A percentile compares a stretch with the other conserved stretches of the same genome.
These are phyloP conservation scores for Malus asiatica DNA, from an alignment of 306 rosid genomes.

Conservation along the genomic window DNA sequence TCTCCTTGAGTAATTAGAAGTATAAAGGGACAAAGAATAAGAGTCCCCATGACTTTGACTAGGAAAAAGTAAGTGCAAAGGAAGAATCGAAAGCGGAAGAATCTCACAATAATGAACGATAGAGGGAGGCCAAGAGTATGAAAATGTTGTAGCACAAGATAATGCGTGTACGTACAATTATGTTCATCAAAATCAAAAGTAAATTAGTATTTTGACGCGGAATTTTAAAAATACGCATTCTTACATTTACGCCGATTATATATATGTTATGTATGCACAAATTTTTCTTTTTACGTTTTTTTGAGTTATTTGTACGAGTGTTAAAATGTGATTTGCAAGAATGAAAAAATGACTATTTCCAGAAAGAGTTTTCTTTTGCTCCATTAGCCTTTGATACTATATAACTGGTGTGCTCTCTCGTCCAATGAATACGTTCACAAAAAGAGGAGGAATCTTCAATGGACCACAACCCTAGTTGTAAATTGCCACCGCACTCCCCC, in stretches of 20 bases:
- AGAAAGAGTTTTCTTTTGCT: background rate
- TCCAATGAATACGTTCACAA: conserved; percentile 5
- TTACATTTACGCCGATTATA: no score
- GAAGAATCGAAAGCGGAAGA: background rate
- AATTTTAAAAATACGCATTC: no score
- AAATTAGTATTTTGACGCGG: background rate
- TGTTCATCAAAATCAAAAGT: background rate
- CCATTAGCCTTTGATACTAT: background rate
- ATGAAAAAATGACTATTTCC: background rate
- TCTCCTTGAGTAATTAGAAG: background rate
- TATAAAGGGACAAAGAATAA: background rate
- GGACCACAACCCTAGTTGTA: conserved; percentile 20
- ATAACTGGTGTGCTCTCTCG: background rate
- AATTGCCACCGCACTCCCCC: conserved; percentile 6
- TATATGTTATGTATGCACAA: background rate
- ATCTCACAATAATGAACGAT: conserved; percentile 7
- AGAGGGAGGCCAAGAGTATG: background rate
- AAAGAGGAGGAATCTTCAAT: conserved; percentile 18
- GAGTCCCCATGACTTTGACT: conserved; percentile 5
- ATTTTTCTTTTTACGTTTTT: no score
- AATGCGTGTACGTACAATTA: background rate
- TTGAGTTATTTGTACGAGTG: no score
- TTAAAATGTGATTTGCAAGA: background rate
- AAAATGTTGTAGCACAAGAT: background rate
- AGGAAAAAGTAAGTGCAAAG: background rate